phyloP scores from a whole-genome alignment of 2,329 filamentous ascomycete species.

The Colletotrichum lentis region DNA sequence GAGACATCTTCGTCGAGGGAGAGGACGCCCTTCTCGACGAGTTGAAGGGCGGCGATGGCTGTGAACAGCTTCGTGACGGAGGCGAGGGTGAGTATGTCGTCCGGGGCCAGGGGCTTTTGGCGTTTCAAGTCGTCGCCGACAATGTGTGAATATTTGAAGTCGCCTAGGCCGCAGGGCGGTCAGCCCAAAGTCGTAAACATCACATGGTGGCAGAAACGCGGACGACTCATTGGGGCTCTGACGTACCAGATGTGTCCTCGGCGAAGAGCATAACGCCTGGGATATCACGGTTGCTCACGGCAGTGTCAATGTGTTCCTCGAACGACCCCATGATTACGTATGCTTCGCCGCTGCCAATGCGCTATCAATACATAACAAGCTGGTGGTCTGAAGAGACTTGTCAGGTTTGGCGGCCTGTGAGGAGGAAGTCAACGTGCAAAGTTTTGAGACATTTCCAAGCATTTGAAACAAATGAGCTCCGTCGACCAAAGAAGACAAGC shows the following conservation, averaged over 20 bases:
- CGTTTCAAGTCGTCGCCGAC: conserved; percentile 8
- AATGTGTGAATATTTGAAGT: conserved; percentile 28
- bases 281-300: conserved; percentile 28
- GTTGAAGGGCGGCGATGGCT: conserved; percentile 61
- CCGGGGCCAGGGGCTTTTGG: conserved; percentile 48
- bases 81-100: conserved; percentile 49
- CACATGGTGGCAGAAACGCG: not conserved
- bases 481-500: not conserved
- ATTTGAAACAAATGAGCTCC: not conserved
- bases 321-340: conserved; percentile 26
- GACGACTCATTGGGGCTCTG: not conserved
- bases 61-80: conserved; percentile 58
- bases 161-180: not conserved
- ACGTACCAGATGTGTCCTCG: conserved; percentile 31
- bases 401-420: not conserved
- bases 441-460: not conserved
- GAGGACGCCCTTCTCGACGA: conserved; percentile 61
- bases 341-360: not conserved
- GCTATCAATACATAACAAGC: no score
- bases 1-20: conserved; percentile 57
- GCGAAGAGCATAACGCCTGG: conserved; percentile 35
- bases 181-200: not conserved
- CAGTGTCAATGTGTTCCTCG: conserved; percentile 25
- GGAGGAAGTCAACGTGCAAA: not conserved
- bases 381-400: not conserved